These are phyloP conservation scores for Parafenestella ontariensis DNA, from an alignment of 2,329 filamentous ascomycete genomes.

Conservation along the genomic window DNA sequence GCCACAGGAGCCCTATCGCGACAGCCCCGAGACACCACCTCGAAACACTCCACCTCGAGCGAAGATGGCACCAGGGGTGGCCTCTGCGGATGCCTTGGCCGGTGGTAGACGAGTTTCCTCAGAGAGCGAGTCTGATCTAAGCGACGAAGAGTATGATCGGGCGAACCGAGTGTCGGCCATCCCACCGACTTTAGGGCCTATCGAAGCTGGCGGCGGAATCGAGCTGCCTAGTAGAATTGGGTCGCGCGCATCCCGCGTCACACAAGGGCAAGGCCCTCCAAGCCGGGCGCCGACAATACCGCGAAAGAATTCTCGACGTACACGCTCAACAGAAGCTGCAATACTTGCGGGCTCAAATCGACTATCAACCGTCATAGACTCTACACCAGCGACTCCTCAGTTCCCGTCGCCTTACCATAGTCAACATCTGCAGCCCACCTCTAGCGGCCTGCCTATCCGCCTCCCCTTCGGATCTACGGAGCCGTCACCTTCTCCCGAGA, in stretches of 20 bases:
- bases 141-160: slow-evolving; percentile 53
- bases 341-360: slow-evolving; percentile 24
- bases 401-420: slow-evolving; percentile 15
- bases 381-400: slow-evolving; percentile 20
- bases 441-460: slow-evolving; percentile 33
- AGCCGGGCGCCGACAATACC: slow-evolving; percentile 61
- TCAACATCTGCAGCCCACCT: slow-evolving; percentile 35
- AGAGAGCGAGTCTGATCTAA: slow-evolving; percentile 40
- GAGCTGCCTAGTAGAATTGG: slow-evolving; percentile 69
- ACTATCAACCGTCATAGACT: slow-evolving; percentile 39
- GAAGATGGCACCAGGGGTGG: slow-evolving; percentile 19
- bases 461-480: slow-evolving; percentile 48
- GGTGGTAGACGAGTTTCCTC: slow-evolving; percentile 54
- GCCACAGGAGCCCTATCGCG: slow-evolving; percentile 59
- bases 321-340: slow-evolving; percentile 37
- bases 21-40: slow-evolving; percentile 54
- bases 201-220: slow-evolving; percentile 66
- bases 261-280: slow-evolving; percentile 24
- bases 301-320: slow-evolving; percentile 70
- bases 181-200: slow-evolving; percentile 65
- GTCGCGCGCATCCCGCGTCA: slow-evolving; percentile 61
- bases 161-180: slow-evolving; percentile 56
- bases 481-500: slow-evolving; percentile 46
- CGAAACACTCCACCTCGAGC: slow-evolving; percentile 21
- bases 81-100: slow-evolving; percentile 20